Evolutionary conservation across 768 basidiomycete genomes (phyloP).

Genomic region (Sarcomyxa edulis): DNA sequence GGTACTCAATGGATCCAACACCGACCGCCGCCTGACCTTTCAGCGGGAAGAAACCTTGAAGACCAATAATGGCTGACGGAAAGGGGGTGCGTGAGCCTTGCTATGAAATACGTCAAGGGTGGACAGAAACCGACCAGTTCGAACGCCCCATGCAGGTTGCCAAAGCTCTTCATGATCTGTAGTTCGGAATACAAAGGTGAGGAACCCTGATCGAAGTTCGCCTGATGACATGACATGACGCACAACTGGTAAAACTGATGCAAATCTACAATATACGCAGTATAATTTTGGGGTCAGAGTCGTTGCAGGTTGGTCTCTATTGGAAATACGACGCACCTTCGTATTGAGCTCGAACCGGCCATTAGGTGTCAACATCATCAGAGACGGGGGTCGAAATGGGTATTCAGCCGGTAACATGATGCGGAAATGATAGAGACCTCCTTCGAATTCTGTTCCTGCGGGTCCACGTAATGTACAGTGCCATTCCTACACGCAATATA

Average conservation of each 20-base stretch:
- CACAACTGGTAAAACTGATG: conserved; percentile 89
- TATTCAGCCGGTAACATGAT: conserved; percentile 90
- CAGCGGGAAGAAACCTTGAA: conserved; percentile 86
- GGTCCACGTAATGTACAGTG: conserved; percentile 96
- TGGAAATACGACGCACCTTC: conserved; percentile 52
- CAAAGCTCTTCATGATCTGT: conserved; percentile 92
- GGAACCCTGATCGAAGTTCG: too few relatives aligned
- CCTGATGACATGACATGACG: conserved; percentile 19
- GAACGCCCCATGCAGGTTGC: conserved; percentile 98
- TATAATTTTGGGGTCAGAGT: conserved; percentile 3
- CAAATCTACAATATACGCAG: conserved; percentile 57
- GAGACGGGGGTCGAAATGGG: conserved; percentile 92
- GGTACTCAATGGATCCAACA: conserved; percentile 84
- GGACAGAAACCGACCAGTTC: conserved; percentile 61
- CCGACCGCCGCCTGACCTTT: conserved; percentile 85
- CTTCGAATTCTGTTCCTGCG: conserved; percentile 84
- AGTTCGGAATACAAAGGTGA: too few relatives aligned
- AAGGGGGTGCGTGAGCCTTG: conserved; percentile 1
- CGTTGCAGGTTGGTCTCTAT: neutral
- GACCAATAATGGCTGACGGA: conserved; percentile 69
- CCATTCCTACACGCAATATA: conserved; percentile 59
- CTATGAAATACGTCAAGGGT: conserved; percentile 3
- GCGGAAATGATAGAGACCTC: conserved; percentile 94
- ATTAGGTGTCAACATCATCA: conserved; percentile 94
- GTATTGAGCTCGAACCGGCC: conserved; percentile 97